Evolutionary conservation across 257 asterid genomes (phyloP), one percentile per base, ranked within the genome.

Genomic region (Primulina tabacum): DNA sequence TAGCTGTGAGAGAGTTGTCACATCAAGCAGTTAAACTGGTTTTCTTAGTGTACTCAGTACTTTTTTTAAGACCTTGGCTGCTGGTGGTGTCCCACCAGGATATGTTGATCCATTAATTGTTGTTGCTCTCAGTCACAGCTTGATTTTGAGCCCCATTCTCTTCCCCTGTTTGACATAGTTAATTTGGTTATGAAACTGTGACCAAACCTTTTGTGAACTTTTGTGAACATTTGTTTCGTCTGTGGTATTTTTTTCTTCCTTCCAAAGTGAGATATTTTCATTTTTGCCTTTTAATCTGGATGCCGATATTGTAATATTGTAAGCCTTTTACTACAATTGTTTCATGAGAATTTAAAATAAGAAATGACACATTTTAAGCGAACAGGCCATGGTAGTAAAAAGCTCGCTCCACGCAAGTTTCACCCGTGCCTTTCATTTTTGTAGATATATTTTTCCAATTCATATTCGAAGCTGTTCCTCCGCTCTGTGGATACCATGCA

Each of bases 71-170:
- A 59, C 38, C 43, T 32, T 58, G 17, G 65, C 74, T 14, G 9
- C 37, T 63, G 63, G 24, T 17, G 35, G 65, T 40, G 8, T 35
- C 55, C 60, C 50, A 4, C 61, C 33, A 12, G 64, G 57, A 67
- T 67, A 47, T 47, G 77, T 66, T 10, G 55, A n/a, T 63, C 75
- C 70, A 14, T 66, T 40, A 10, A 77, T 62, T 2, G 83, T 24
- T 14, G 60, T 30, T 68, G 65, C 68, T 73, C 79, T 0, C 79
- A 74, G 4, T 38, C 18, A 26, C 77, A 76, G 56, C 16, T 61
- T 2, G 76, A 20, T 35, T 62, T 60, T n/a, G 80, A 75, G 10
- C 76, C 77, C 80, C 83, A 69, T 18, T 75, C 76, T 6, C 10
- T 6, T 17, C 81, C 83, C 57, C 81, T 76, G 20, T 29, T 60